These are phyloP conservation scores for Echites panduratus DNA, from an alignment of 257 asterid genomes.

Conservation along the genomic window DNA sequence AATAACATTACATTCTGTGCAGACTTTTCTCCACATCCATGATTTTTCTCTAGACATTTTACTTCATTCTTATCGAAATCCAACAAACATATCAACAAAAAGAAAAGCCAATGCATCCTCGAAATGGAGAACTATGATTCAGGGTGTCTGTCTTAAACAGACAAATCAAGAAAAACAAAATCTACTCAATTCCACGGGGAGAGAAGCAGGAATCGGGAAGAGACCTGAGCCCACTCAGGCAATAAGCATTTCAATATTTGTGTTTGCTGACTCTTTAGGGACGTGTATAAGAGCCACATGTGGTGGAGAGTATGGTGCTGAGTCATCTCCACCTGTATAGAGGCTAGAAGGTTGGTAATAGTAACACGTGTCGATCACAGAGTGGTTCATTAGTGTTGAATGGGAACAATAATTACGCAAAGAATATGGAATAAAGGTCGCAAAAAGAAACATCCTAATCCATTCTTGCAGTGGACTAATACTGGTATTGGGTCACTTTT, in stretches of 20 bases:
- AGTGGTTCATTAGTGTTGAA: constrained; percentile 5
- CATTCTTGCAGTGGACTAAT: background rate
- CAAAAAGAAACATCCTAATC: background rate
- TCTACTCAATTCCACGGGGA: background rate
- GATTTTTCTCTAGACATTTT: background rate
- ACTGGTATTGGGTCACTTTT: background rate
- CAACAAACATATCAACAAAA: too few species aligned
- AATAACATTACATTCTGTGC: too few species aligned
- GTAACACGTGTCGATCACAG: background rate
- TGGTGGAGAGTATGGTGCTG: constrained; percentile 27
- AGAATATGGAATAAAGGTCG: background rate
- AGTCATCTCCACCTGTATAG: constrained; percentile 30
- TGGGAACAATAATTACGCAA: constrained; percentile 4
- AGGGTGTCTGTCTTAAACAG: background rate
- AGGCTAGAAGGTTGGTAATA: background rate
- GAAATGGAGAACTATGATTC: background rate
- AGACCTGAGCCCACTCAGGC: too few species aligned
- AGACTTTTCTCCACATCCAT: background rate
- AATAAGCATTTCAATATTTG: too few species aligned
- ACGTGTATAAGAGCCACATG: too few species aligned
- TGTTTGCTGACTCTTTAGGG: too few species aligned
- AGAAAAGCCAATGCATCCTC: background rate
- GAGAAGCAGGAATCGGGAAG: background rate
- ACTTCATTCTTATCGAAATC: background rate
- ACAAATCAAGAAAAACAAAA: background rate